Evolutionary conservation across 495 filamentous ascomycete genomes (phyloP).

Genomic region (Penicillium pulvis): DNA sequence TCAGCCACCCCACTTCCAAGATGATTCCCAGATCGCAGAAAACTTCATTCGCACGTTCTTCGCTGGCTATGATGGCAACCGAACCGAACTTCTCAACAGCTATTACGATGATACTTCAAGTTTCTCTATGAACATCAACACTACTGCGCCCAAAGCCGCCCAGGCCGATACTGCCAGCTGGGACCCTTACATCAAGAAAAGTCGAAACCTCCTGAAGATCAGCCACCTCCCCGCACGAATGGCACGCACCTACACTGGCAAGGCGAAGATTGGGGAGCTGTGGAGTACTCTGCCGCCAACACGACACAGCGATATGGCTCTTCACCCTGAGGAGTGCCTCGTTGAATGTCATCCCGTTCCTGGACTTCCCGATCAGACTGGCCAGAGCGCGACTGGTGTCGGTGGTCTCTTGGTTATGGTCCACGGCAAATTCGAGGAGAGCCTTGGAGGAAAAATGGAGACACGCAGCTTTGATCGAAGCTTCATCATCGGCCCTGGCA

Average conservation of each 20-base stretch:
- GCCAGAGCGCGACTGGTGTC: constrained; percentile 63
- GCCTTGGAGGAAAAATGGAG: constrained; percentile 54
- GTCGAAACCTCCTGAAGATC: constrained; percentile 77
- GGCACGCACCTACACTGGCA: constrained; percentile 65
- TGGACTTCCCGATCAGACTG: constrained; percentile 69
- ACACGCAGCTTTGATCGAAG: constrained; percentile 82
- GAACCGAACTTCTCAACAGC: constrained; percentile 57
- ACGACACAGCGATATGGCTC: constrained; percentile 67
- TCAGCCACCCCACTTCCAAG: constrained; percentile 68
- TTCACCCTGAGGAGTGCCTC: constrained; percentile 67
- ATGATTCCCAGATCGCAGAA: constrained; percentile 72
- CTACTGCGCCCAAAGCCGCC: constrained; percentile 56
- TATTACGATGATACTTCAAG: constrained; percentile 78
- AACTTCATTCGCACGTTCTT: constrained; percentile 78
- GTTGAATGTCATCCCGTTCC: constrained; percentile 81
- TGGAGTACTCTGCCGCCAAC: constrained; percentile 75
- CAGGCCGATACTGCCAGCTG: constrained; percentile 53
- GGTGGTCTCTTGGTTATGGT: constrained; percentile 78
- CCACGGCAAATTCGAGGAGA: constrained; percentile 82
- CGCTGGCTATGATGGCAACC: constrained; percentile 70
- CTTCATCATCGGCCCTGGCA: constrained; percentile 80
- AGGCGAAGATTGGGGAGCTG: constrained; percentile 62
- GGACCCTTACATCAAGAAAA: constrained; percentile 76
- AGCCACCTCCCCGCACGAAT: constrained; percentile 58
- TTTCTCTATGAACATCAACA: constrained; percentile 78